A percentile compares a stretch with the other conserved stretches of the same genome.
Conservation (phyloP, 2,329 filamentous ascomycete genomes). For the Paracoccidioides brasiliensis region DNA sequence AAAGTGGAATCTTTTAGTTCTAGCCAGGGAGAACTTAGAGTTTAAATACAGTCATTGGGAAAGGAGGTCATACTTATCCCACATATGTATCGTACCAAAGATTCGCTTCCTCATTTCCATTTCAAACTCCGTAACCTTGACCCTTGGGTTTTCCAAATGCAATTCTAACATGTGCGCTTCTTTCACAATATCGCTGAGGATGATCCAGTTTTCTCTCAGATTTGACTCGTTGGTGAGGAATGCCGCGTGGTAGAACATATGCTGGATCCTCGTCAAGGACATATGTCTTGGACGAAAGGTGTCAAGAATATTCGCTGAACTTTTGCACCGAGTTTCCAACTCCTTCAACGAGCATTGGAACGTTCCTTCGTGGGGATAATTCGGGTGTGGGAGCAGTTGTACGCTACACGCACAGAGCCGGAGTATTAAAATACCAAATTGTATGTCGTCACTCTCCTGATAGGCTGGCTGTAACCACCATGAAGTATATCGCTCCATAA, state of each 20-base stretch:
- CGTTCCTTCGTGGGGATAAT: constrained; percentile 1
- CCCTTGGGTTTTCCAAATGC: neutral
- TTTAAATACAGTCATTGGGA: neutral
- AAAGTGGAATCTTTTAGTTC: neutral
- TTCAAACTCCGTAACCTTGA: neutral
- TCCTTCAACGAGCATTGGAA: neutral
- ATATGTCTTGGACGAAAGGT: neutral
- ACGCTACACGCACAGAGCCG: neutral
- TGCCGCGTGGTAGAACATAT: neutral
- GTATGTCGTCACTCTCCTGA: neutral
- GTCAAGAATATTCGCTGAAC: neutral
- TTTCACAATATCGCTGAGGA: neutral
- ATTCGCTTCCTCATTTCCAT: constrained; percentile 2
- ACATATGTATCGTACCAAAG: constrained; percentile 1
- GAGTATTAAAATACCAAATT: constrained; percentile 1
- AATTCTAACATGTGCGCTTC: neutral
- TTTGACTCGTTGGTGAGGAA: neutral
- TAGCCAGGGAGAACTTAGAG: neutral
- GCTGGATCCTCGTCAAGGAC: neutral
- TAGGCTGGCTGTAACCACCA: neutral
- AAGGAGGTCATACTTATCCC: constrained; percentile 2
- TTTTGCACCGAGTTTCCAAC: neutral
- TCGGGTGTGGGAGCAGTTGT: neutral
- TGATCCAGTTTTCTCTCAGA: constrained; percentile 1
- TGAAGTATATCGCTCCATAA: constrained; percentile 1